Evolutionary conservation across 345 rosid genomes (phyloP), one percentile per base, ranked within the genome.

Genomic region (Eucalyptus camaldulensis): DNA sequence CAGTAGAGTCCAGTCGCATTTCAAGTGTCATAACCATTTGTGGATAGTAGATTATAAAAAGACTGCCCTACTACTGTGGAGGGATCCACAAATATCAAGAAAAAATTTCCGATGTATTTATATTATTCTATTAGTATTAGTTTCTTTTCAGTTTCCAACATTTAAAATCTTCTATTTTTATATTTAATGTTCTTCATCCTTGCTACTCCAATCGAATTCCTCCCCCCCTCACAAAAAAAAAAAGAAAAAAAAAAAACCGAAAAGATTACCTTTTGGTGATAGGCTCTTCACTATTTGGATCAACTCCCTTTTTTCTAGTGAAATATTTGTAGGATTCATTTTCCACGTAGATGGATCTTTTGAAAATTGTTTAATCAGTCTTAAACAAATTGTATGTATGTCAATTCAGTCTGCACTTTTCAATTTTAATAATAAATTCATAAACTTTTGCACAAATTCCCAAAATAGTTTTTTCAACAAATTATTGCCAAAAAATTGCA

Each of bases 341-440:
- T 22, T 56, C 60, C 3, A 56, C n/a, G 0, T 56, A 56, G 0
- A 56, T 56, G 27, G 0, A 22, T 56, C 1, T 56, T 4, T 4
- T 56, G 27, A 56, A 56, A 56, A 0, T 56, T 56, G 27, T 56
- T 1, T 24, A 54, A 56, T 56, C 3, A 9, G 0, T 22, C 56
- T 24, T 53, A 17, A 17, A 51, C 0, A n/a, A n/a, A 51, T 51
- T 17, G 0, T 51, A 17, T 0, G 0, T 0, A 51, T 56, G 0
- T 2, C 0, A 22, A 56, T 56, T 56, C 0, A 0, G 2, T 22
- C 12, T 54, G 2, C 5, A 21, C 5, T 56, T 56, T 56, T 56
- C 0, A 0, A 56, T 56, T 56, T 56, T 22, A 2, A 2, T 12
- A 4, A 0, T 56, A 21, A 56, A 56, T 0, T 56, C 12, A 22